A percentile compares a stretch with the other conserved stretches of the same genome.
Evolutionary conservation across 2,329 filamentous ascomycete species (phyloP).

Genomic region (Calonectria honghensis): DNA sequence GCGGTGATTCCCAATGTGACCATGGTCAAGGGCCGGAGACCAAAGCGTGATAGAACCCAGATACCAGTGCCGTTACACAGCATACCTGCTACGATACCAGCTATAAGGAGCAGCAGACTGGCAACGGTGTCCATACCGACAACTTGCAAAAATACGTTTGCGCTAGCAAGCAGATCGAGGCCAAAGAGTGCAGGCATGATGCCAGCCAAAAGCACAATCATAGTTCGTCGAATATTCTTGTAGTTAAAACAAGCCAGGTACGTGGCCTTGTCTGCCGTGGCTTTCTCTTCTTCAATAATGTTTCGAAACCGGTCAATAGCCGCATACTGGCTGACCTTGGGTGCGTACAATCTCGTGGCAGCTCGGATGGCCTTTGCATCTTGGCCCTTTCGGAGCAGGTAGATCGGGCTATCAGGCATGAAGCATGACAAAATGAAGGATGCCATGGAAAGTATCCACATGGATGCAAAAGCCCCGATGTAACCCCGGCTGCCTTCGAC

Average conservation of each 20-base stretch:
- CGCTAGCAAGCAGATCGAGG: constrained; percentile 63
- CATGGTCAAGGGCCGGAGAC: constrained; percentile 63
- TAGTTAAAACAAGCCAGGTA: constrained; percentile 66
- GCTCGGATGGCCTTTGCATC: constrained; percentile 46
- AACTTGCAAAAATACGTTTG: constrained; percentile 61
- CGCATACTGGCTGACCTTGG: constrained; percentile 36
- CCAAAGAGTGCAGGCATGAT: constrained; percentile 65
- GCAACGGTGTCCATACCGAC: constrained; percentile 55
- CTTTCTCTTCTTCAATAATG: constrained; percentile 65
- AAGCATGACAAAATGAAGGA: constrained; percentile 51
- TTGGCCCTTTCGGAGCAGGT: constrained; percentile 47
- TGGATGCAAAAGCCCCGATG: constrained; percentile 52
- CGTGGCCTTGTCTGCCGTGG: constrained; percentile 53
- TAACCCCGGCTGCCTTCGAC: constrained; percentile 47
- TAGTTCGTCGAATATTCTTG: constrained; percentile 61
- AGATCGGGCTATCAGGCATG: constrained; percentile 56
- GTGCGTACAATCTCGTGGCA: constrained; percentile 46
- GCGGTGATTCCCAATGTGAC: too few species aligned
- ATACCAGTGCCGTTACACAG: constrained; percentile 66
- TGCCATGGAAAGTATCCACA: constrained; percentile 48
- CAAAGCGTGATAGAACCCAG: constrained; percentile 65
- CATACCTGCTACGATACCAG: constrained; percentile 67
- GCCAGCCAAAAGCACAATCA: constrained; percentile 63
- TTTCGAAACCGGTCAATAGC: constrained; percentile 47
- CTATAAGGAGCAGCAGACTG: constrained; percentile 66